Evolutionary conservation across 371 early-diverging fungal genomes (phyloP).

Genomic region (Capniomyces stellatus): DNA sequence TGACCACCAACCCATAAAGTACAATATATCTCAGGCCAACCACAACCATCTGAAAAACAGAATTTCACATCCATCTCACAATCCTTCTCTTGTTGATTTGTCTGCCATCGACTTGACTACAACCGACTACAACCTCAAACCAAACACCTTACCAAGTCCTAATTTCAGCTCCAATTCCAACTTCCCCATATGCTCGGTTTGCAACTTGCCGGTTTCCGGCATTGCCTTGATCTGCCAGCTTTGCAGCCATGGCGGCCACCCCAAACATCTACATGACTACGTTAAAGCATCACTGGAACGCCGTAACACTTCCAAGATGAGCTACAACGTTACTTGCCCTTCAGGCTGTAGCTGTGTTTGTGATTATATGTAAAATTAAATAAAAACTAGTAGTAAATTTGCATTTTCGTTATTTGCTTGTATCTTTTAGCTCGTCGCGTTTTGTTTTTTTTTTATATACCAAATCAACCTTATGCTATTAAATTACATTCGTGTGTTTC

Average conservation of each 20-base stretch:
- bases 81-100: background rate
- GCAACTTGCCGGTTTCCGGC: conserved; percentile 18
- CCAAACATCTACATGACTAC: conserved; percentile 7
- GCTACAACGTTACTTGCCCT: background rate
- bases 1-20: no score
- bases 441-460: no score
- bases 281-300: background rate
- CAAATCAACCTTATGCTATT: no score
- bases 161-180: background rate
- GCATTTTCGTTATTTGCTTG: no score
- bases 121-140: background rate
- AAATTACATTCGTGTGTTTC: no score
- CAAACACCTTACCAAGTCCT: no score
- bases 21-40: no score
- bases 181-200: conserved; percentile 10
- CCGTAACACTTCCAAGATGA: background rate
- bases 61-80: background rate
- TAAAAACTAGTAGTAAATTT: no score
- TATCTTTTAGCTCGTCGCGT: no score
- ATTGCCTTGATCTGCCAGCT: conserved; percentile 20
- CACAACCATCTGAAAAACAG: background rate
- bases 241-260: conserved; percentile 22
- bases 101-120: background rate
- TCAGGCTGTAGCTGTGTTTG: background rate
- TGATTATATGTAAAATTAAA: background rate